phyloP scores from a whole-genome alignment of 352 stramenopile genomes.

The Aphanomyces invadans region DNA sequence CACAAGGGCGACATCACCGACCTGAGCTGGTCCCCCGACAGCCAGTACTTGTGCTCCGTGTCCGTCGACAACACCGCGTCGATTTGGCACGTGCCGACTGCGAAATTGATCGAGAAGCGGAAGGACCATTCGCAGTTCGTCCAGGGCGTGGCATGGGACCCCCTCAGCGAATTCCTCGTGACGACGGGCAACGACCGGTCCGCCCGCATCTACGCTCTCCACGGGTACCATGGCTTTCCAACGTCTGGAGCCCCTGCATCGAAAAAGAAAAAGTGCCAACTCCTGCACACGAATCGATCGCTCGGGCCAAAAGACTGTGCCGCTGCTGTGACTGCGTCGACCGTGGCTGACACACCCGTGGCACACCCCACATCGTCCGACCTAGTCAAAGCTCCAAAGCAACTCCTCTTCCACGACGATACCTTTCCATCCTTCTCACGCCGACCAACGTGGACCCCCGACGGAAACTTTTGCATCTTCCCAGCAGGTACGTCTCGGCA shows the following conservation, averaged over 20 bases:
- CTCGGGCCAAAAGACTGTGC: constrained; percentile 51
- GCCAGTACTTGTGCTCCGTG: constrained; percentile 82
- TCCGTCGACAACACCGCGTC: constrained; percentile 90
- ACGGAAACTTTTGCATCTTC: constrained; percentile 88
- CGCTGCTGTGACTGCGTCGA: no score
- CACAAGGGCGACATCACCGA: constrained; percentile 89
- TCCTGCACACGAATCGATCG: constrained; percentile 70
- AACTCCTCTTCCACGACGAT: constrained; percentile 91
- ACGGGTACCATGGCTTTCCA: constrained; percentile 34
- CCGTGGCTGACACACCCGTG: no score
- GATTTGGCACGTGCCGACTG: constrained; percentile 80
- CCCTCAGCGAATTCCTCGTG: constrained; percentile 89
- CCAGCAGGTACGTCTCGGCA: constrained; percentile 57
- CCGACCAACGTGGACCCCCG: constrained; percentile 86
- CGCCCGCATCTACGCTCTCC: constrained; percentile 86
- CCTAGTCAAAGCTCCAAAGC: constrained; percentile 34
- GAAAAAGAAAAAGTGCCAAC: constrained; percentile 67
- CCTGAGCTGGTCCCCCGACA: constrained; percentile 89
- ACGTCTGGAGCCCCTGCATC: constrained; percentile 30
- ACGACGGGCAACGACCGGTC: constrained; percentile 92
- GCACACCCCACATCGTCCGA: constrained; percentile 5
- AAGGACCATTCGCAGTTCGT: constrained; percentile 95
- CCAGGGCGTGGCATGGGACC: constrained; percentile 94
- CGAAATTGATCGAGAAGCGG: constrained; percentile 69
- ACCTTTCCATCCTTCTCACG: constrained; percentile 93